Evolutionary conservation across 257 asterid genomes (phyloP), one percentile per base, ranked within the genome.

Genomic region (Przewalskia tangutica): DNA sequence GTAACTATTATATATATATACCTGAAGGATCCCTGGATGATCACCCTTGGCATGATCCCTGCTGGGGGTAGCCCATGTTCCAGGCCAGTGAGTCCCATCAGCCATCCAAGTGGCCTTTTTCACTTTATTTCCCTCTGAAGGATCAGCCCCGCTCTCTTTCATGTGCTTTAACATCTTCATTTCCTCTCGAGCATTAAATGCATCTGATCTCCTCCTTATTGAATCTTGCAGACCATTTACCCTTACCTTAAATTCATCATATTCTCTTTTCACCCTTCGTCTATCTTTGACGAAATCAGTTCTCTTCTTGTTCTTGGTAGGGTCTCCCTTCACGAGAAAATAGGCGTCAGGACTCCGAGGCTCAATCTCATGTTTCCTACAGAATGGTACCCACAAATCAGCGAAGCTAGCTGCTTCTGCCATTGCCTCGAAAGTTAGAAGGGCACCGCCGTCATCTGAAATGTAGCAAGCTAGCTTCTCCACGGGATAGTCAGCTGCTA

Each of bases 21-120:
- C 88, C 85, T 87, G 89, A 12, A 87, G 83, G 56, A 87, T 87
- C 18, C 90, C 88, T 7, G 88, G 83, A 75, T 87, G 90, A 51
- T 87, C 85, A 55, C 88, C 90, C 73, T 85, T 87, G 14, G 82
- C 86, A 82, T 87, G 90, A 27, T 87, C 90, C 4, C 75, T 44
- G 1, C 82, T 40, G 0, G 87, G 82, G 20, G 34, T 48, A 11
- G 82, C 50, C 90, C 90, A 87, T 20, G 88, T 58, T 50, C 90
- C 88, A 0, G 90, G 90, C 90, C 88, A 87, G 67, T 87, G 90
- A 46, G 86, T 87, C 7, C 90, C 90, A 79, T 87, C 90, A 8
- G 88, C 90, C 90, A 87, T 87, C 90, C 88, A 87, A 46, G 88
- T 87, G 4, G 90, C 90, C 73, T 87, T 87, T 14, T 63, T 80